Evolutionary conservation across 257 asterid genomes (phyloP).

Genomic region (Penstemon barbatus): DNA sequence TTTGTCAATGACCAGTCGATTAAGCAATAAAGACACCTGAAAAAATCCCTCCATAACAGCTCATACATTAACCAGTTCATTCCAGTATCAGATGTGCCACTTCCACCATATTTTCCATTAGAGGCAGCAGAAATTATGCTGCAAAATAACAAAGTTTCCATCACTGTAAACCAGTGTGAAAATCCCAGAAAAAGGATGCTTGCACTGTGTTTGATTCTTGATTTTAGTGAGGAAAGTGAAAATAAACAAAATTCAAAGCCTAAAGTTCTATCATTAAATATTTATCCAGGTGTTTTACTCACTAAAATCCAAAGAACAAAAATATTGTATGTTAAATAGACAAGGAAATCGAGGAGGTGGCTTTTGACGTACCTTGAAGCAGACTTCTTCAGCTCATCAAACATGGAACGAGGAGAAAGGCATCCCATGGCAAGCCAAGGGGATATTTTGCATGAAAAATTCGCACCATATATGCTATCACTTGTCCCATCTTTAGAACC

Average conservation of each 20-base stretch:
- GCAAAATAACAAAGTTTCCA: constrained; percentile 29
- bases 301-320: no score
- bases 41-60: constrained; percentile 89
- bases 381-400: constrained; percentile 82
- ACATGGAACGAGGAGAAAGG: constrained; percentile 98
- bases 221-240: no score
- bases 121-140: constrained; percentile 66
- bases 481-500: constrained; percentile 56
- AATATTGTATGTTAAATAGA: no score
- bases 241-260: neutral
- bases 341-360: no score
- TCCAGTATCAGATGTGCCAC: constrained; percentile 57
- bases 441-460: constrained; percentile 91
- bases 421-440: constrained; percentile 99
- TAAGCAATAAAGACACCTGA: constrained; percentile 46
- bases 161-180: neutral
- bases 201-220: neutral
- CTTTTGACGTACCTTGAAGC: constrained; percentile 55
- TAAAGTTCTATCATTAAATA: no score
- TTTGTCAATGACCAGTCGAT: neutral
- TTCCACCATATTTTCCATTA: constrained; percentile 50
- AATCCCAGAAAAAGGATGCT: neutral
- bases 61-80: constrained; percentile 95
- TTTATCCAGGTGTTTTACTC: no score
- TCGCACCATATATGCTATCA: constrained; percentile 88